These are phyloP conservation scores for Cunninghamia lanceolata DNA, from an alignment of 75 land plant genomes.

Conservation along the genomic window DNA sequence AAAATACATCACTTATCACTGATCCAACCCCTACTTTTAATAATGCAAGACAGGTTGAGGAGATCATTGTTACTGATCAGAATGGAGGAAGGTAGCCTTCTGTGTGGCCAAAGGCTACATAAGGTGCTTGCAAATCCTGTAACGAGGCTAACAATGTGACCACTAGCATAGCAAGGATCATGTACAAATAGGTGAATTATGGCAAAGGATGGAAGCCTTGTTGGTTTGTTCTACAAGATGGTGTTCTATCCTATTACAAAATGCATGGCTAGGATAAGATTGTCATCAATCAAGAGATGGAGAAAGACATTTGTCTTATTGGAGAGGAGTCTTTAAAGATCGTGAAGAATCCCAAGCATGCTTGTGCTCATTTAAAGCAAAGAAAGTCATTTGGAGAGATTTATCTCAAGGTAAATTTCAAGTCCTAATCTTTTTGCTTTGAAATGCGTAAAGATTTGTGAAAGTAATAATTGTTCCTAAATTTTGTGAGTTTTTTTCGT, in stretches of 20 bases:
- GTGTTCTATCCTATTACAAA: conserved; percentile 69
- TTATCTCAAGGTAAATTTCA: conserved; percentile 63
- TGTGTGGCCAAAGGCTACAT: no score
- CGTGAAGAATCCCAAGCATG: conserved; percentile 34
- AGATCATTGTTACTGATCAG: not conserved
- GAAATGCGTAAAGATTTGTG: not conserved
- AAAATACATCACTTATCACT: not conserved
- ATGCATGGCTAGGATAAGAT: conserved; percentile 61
- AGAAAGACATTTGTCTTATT: conserved; percentile 65
- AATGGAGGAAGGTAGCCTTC: conserved; percentile 5
- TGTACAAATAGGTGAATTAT: conserved; percentile 68
- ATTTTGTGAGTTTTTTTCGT: no score
- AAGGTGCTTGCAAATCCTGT: no score
- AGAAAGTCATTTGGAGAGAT: conserved; percentile 62
- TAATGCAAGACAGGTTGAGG: not conserved
- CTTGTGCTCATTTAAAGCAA: not conserved
- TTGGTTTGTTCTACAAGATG: conserved; percentile 60
- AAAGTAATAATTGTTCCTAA: not conserved
- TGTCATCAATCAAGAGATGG: conserved; percentile 44
- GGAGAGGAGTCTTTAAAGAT: conserved; percentile 73
- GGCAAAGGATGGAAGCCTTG: conserved; percentile 71
- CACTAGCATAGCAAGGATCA: no score
- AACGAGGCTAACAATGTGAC: no score
- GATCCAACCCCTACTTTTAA: not conserved
- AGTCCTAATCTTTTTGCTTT: not conserved